Base-by-base conservation (phyloP, 768 basidiomycete genomes). In the Russula foetens region DNA sequence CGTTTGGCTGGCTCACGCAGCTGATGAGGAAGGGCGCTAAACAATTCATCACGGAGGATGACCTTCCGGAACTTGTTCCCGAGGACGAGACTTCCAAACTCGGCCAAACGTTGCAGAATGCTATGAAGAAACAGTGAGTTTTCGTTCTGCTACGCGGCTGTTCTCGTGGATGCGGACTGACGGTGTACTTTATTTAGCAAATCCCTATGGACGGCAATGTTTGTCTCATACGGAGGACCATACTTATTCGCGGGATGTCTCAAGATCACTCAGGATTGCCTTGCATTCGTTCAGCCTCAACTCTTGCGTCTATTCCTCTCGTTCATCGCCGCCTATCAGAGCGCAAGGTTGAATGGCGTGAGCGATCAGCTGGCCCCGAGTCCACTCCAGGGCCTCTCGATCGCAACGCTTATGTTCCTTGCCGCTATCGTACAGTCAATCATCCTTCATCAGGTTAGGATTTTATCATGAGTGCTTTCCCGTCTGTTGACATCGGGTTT, bases 281-380 rank as follows among this genome's bases (percentile, higher is more conserved):
- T 98, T 21, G 83, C 84, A 0, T 98, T 97, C 73, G 71, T 84
- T 7, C 95, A 98, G 69, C 96, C 96, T 0, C 87, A 93, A 69
- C 78, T 97, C 2, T 81, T 98, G 24, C 83, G 90, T 7, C 78
- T 83, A 67, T 75, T 98, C 5, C 77, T 98, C 53, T 74, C 81
- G 9, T 98, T 90, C 69, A 94, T 98, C 47, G 84, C 90, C 0
- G 72, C 75, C 3, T 97, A 96, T 71, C 87, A 89, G 67, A 73
- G 69, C 44, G 68, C 80, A 7, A 76, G 78, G 19, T 76, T 76
- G 59, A 60, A 59, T 33, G 72, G 60, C 58, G 69, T 63, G 60
- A 60, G 56, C 45, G 66, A 33, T 38, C 59, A 63, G 59, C 24
- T 65, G 17, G 53, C 35, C 71, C 74, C 69, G 53, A 81, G 72